phyloP scores from a whole-genome alignment of 106 monocot genomes.

The Alisma plantagoaquatica region DNA sequence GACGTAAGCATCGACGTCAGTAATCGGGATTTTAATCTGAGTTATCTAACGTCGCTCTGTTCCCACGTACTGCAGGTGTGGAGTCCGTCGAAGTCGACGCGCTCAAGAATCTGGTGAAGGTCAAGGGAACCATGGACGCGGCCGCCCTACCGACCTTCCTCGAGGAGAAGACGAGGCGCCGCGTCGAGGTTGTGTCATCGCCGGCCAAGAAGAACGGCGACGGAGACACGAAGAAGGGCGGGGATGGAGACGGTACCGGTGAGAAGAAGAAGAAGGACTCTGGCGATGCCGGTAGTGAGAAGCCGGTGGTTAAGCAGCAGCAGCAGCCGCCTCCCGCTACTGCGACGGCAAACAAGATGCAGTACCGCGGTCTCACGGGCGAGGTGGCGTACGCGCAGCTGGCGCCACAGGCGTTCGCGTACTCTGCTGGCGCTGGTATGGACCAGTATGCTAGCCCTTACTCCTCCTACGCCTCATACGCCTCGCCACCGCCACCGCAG shows the following conservation, averaged over 20 bases:
- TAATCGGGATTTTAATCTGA: no score
- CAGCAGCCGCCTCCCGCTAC: neutral
- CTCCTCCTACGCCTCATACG: no score
- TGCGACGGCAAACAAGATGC: slow-evolving; percentile 34
- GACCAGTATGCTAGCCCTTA: no score
- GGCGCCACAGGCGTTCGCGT: no score
- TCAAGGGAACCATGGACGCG: slow-evolving; percentile 59
- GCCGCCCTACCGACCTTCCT: slow-evolving; percentile 17
- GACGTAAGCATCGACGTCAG: no score
- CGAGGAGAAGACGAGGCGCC: slow-evolving; percentile 31
- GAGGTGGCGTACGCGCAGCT: neutral
- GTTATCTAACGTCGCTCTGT: no score
- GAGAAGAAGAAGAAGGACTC: neutral
- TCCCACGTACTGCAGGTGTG: slow-evolving; percentile 42
- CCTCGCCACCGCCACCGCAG: no score
- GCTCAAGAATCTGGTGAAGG: slow-evolving; percentile 43
- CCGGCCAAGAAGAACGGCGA: slow-evolving; percentile 21
- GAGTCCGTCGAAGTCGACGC: slow-evolving; percentile 32
- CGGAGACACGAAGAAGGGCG: slow-evolving; percentile 8
- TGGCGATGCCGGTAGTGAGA: neutral
- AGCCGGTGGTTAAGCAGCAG: neutral
- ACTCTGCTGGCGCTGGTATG: no score
- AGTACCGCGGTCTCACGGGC: slow-evolving; percentile 15
- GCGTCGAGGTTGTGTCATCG: slow-evolving; percentile 35
- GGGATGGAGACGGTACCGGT: slow-evolving; percentile 7